A percentile compares a stretch with the other conserved stretches of the same genome.
Evolutionary conservation across 345 rosid genomes (phyloP).

Genomic region (Salix dunnii): DNA sequence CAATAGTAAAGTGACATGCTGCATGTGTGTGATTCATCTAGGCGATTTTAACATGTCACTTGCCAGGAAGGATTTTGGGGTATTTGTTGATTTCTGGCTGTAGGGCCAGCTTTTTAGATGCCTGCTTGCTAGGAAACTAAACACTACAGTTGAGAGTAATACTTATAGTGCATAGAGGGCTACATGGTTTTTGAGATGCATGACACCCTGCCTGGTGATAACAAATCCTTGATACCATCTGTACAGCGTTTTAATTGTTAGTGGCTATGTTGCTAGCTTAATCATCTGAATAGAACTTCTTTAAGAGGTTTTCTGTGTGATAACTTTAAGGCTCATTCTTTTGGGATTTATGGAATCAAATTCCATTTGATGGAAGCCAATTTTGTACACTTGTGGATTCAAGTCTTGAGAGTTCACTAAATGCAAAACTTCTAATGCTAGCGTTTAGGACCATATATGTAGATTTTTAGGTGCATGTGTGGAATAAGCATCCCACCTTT

Average conservation of each 20-base stretch:
- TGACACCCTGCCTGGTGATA: not conserved
- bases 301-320: not conserved
- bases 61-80: not conserved
- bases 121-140: not conserved
- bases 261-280: not conserved
- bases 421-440: not conserved
- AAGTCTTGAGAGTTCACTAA: not conserved
- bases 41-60: not conserved
- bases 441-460: not conserved
- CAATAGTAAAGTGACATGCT: not conserved
- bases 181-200: not conserved
- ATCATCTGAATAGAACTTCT: not conserved
- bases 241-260: not conserved
- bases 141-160: not conserved
- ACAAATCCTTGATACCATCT: not conserved
- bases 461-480: not conserved
- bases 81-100: not conserved
- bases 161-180: not conserved
- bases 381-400: not conserved
- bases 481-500: not conserved
- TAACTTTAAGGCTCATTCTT: not conserved
- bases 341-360: not conserved
- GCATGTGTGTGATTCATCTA: not conserved
- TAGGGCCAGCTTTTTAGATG: not conserved
- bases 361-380: not conserved